A percentile compares a stretch with the other conserved stretches of the same genome.
Evolutionary conservation across 768 basidiomycete species (phyloP).

Genomic region (Galerina sulciceps): DNA sequence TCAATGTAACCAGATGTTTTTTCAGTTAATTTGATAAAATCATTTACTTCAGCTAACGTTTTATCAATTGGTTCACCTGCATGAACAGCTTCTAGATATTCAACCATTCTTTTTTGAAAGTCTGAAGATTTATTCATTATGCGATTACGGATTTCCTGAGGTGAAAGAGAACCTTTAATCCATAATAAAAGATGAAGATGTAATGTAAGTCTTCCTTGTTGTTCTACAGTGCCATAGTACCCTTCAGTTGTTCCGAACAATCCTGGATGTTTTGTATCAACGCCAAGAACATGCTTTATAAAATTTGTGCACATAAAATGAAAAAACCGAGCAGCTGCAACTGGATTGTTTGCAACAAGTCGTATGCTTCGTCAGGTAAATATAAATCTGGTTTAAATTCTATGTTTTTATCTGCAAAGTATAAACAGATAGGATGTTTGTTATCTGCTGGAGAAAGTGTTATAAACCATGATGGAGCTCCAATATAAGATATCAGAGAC

Average conservation of each 20-base stretch:
- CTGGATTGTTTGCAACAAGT: slow-evolving; percentile 15
- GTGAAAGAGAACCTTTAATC: too few relatives aligned
- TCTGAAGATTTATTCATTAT: too few relatives aligned
- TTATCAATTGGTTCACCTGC: slow-evolving; percentile 33
- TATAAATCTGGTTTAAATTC: slow-evolving; percentile 19
- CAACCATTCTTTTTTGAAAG: too few relatives aligned
- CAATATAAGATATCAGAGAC: slow-evolving; percentile 26
- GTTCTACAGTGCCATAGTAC: too few relatives aligned
- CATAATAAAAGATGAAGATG: too few relatives aligned
- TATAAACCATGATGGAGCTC: slow-evolving; percentile 38
- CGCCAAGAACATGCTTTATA: slow-evolving; percentile 2
- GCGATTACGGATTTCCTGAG: too few relatives aligned
- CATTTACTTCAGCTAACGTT: slow-evolving; percentile 16
- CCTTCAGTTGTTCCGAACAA: too few relatives aligned
- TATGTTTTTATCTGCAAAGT: slow-evolving; percentile 31
- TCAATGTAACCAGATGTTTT: background rate
- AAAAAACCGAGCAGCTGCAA: slow-evolving; percentile 31
- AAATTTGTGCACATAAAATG: slow-evolving; percentile 21
- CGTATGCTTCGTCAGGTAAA: background rate
- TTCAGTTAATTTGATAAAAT: too few relatives aligned
- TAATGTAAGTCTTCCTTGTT: too few relatives aligned
- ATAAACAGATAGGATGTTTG: slow-evolving; percentile 36
- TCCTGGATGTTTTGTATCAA: too few relatives aligned
- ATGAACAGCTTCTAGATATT: slow-evolving; percentile 35
- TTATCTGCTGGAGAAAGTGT: slow-evolving; percentile 39